These are phyloP conservation scores for Pachyrhizus erosus DNA, from an alignment of 306 rosid genomes.

Conservation along the genomic window DNA sequence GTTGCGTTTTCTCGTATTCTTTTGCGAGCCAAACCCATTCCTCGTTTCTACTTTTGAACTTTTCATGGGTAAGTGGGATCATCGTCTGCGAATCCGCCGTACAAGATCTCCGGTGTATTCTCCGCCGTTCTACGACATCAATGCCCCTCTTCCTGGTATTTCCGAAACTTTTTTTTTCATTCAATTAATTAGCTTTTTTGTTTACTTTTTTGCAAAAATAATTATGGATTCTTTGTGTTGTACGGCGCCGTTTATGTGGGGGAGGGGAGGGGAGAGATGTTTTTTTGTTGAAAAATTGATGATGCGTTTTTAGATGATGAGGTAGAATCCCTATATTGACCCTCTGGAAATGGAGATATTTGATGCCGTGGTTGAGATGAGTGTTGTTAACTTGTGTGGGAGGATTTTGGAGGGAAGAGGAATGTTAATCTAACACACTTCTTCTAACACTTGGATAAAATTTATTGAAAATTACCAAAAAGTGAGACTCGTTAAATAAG, in stretches of 20 bases:
- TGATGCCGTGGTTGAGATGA: neutral
- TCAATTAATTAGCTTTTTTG: neutral
- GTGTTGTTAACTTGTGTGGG: neutral
- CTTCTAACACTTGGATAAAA: too few species aligned
- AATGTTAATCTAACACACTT: too few species aligned
- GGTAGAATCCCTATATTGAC: neutral
- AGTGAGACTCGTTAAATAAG: too few species aligned
- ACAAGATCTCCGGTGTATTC: conserved; percentile 53
- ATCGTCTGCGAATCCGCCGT: conserved; percentile 62
- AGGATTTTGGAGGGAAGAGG: neutral
- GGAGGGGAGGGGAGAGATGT: too few species aligned
- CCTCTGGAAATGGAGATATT: neutral
- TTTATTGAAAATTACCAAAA: too few species aligned
- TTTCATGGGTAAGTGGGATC: conserved; percentile 73
- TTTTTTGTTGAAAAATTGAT: neutral
- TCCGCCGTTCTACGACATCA: conserved; percentile 48
- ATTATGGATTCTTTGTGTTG: neutral
- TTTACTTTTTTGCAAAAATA: neutral
- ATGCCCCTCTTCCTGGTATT: conserved; percentile 66
- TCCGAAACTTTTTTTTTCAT: neutral
- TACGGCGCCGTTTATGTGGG: too few species aligned
- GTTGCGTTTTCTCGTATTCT: neutral
- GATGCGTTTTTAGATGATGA: neutral
- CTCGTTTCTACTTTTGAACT: neutral
- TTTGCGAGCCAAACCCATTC: neutral